Percentiles rank a stretch among this genome's conserved stretches.
phyloP scores from a whole-genome alignment of 1,284 basidiomycete species.

The Ganoderma lingzhi region DNA sequence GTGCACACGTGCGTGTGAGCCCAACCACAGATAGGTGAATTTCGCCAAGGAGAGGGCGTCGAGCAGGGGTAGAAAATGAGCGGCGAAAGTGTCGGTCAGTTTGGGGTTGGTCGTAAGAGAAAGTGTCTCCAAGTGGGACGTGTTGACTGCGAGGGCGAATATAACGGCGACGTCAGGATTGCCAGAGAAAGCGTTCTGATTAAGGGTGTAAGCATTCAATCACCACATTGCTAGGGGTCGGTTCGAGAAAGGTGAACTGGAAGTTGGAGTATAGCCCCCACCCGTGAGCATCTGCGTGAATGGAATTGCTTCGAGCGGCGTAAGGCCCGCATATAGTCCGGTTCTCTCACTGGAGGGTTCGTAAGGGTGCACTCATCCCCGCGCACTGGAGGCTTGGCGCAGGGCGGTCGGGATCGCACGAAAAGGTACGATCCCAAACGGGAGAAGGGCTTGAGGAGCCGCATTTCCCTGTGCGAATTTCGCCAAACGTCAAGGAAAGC shows the following conservation, averaged over 20 bases:
- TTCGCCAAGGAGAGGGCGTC: slow-evolving; percentile 57
- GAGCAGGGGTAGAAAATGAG: slow-evolving; percentile 58
- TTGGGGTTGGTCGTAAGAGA: slow-evolving; percentile 52
- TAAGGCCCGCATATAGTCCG: no score
- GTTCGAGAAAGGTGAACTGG: background rate
- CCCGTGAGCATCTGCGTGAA: no score
- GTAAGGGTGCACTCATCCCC: no score
- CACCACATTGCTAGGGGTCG: background rate
- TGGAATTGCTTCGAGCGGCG: no score
- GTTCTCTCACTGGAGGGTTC: no score
- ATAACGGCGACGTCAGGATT: slow-evolving; percentile 43
- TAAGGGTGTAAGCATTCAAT: background rate
- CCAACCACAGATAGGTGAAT: slow-evolving; percentile 63
- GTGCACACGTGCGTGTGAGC: slow-evolving; percentile 54
- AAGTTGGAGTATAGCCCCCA: no score
- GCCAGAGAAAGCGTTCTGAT: slow-evolving; percentile 55
- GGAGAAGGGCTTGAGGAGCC: no score
- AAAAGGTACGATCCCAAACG: no score
- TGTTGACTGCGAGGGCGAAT: slow-evolving; percentile 57
- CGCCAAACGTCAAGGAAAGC: no score
- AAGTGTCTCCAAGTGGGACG: slow-evolving; percentile 54
- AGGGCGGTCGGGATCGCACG: no score
- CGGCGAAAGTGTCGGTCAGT: slow-evolving; percentile 58
- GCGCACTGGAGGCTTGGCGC: no score
- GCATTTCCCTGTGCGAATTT: no score